Percentiles rank a stretch among this genome's conserved stretches.
phyloP scores from a whole-genome alignment of 352 stramenopile genomes.

The Phytophthora chlamydospora region DNA sequence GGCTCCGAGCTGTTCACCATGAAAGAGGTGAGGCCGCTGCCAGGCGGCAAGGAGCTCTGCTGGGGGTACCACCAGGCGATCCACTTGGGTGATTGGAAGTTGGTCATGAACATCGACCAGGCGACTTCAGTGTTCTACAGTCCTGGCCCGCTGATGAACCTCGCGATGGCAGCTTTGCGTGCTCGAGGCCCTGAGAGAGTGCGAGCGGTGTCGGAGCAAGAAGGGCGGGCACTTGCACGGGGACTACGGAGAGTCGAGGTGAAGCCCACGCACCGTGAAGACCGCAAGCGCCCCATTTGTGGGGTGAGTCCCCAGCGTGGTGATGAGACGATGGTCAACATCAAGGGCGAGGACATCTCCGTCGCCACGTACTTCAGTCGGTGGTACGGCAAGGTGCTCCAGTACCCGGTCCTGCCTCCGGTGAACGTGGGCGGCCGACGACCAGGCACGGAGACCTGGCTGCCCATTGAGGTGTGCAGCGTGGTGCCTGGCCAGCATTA shows the following conservation, averaged over 20 bases:
- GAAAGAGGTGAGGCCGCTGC: constrained; percentile 49
- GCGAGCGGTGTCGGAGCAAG: constrained; percentile 31
- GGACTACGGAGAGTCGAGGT: constrained; percentile 49
- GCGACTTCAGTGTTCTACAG: constrained; percentile 62
- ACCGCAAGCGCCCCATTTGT: constrained; percentile 51
- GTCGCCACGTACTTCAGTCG: constrained; percentile 56
- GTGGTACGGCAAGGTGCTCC: constrained; percentile 43
- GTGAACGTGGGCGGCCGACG: constrained; percentile 61
- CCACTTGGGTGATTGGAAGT: constrained; percentile 39
- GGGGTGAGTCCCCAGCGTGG: constrained; percentile 46
- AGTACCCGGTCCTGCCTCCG: constrained; percentile 55
- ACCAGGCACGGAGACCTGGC: constrained; percentile 42
- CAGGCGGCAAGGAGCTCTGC: constrained; percentile 59
- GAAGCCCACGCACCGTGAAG: constrained; percentile 49
- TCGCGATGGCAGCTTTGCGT: constrained; percentile 40
- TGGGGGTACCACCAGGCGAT: constrained; percentile 73
- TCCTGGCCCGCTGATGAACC: constrained; percentile 40
- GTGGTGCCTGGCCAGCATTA: constrained; percentile 62
- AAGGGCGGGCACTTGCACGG: constrained; percentile 28
- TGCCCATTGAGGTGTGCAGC: constrained; percentile 79
- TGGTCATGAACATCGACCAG: constrained; percentile 68
- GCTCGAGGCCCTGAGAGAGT: constrained; percentile 27
- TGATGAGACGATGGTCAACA: constrained; percentile 40
- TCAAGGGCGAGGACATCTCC: constrained; percentile 47
- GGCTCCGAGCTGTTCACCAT: constrained; percentile 67